Evolutionary conservation across 345 rosid genomes (phyloP).

Genomic region (Salix suchowensis): DNA sequence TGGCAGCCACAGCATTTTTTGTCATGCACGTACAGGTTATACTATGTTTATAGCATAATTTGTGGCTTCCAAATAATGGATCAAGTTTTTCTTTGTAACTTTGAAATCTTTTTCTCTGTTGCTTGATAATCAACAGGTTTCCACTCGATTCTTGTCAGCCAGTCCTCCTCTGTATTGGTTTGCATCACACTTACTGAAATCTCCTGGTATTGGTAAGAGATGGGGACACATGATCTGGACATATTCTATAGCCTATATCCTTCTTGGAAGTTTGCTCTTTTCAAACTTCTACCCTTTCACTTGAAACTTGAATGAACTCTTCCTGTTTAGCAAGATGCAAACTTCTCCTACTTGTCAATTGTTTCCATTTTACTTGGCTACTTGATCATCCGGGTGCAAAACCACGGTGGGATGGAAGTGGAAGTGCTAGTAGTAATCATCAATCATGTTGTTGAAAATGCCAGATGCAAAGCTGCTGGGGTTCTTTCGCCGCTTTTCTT

Average conservation of each 20-base stretch:
- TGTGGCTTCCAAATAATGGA: not conserved
- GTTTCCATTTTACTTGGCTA: not conserved
- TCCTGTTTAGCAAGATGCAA: not conserved
- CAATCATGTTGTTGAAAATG: not conserved
- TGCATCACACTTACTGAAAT: slow-evolving; percentile 47
- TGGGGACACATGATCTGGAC: slow-evolving; percentile 71
- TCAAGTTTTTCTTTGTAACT: not conserved
- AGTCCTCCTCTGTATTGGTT: slow-evolving; percentile 88
- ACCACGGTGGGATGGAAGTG: not conserved
- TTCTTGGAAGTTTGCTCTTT: slow-evolving; percentile 77
- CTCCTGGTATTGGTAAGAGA: slow-evolving; percentile 29
- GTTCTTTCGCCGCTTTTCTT: not conserved
- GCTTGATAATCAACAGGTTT: slow-evolving; percentile 48
- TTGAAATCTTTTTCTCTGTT: not conserved
- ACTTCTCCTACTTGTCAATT: not conserved
- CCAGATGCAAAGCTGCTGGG: not conserved
- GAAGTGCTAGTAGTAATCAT: not conserved
- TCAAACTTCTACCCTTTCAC: slow-evolving; percentile 92
- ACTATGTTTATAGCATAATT: not conserved
- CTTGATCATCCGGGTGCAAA: not conserved
- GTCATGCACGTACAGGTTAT: slow-evolving; percentile 91
- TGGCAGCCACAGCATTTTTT: slow-evolving; percentile 73
- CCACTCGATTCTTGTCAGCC: slow-evolving; percentile 86
- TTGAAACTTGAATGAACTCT: slow-evolving; percentile 18
- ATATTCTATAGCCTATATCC: slow-evolving; percentile 66